These are phyloP conservation scores for Citrus medica DNA, from an alignment of 345 rosid species.

Conservation along the genomic window DNA sequence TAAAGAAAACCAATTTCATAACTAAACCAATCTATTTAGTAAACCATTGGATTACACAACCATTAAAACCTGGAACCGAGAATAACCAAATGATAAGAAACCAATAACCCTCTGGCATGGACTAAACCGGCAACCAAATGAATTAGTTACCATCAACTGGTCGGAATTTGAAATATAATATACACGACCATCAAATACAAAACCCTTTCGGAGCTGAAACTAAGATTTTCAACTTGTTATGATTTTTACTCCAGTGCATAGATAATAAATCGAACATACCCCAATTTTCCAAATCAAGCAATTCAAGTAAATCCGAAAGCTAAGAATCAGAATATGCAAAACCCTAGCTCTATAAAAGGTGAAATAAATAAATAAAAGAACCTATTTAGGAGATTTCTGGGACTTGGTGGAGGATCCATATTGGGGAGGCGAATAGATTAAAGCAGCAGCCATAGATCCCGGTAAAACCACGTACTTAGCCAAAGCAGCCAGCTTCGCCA, in stretches of 20 bases:
- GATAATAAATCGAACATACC: background rate
- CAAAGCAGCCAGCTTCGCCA: constrained; percentile 51
- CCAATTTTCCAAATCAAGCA: background rate
- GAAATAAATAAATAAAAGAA: background rate
- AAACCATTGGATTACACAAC: background rate
- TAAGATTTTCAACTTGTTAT: too few species aligned
- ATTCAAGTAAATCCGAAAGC: background rate
- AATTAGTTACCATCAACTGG: background rate
- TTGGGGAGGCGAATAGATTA: constrained; percentile 61
- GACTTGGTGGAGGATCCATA: constrained; percentile 19
- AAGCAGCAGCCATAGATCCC: constrained; percentile 63
- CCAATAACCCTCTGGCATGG: background rate
- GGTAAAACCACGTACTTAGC: constrained; percentile 58
- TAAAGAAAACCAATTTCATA: background rate
- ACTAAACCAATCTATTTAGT: background rate
- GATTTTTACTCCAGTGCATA: background rate
- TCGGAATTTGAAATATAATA: background rate
- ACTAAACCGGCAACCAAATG: background rate
- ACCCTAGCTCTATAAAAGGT: background rate
- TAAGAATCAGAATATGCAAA: background rate
- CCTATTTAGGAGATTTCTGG: constrained; percentile 32
- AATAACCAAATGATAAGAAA: background rate
- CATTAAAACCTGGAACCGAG: background rate
- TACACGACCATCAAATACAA: background rate
- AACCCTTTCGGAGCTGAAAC: background rate